These are phyloP conservation scores for Collybiopsis confluens DNA, from an alignment of 768 basidiomycete species.

Conservation along the genomic window DNA sequence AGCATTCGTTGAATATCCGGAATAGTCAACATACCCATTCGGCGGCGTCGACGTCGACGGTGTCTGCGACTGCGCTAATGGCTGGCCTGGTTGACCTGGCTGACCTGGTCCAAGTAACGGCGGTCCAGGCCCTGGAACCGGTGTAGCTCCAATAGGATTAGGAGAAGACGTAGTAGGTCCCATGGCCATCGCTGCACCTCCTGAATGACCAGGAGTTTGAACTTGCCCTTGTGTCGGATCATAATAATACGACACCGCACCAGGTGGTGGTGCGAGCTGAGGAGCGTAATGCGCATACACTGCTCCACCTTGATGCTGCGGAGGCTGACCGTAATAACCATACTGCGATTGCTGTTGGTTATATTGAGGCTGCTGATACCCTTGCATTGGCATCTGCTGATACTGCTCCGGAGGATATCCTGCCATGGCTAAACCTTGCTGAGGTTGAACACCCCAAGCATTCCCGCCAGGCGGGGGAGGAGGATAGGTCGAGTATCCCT, in stretches of 20 bases:
- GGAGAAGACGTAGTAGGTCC: constrained; percentile 2
- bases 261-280: background rate
- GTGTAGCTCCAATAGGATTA: background rate
- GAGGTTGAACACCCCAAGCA: background rate
- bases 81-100: background rate
- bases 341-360: constrained; percentile 1
- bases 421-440: background rate
- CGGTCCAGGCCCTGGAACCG: background rate
- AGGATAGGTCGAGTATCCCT: background rate
- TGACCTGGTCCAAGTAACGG: constrained; percentile 1
- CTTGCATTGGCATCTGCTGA: background rate
- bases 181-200: too few relatives aligned
- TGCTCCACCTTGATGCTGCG: constrained; percentile 9
- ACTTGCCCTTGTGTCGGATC: constrained; percentile 10
- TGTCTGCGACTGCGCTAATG: background rate
- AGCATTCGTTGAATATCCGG: background rate
- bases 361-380: background rate
- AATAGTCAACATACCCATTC: constrained; percentile 4
- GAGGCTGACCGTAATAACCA: constrained; percentile 12
- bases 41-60: background rate
- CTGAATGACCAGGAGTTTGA: background rate
- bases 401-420: background rate
- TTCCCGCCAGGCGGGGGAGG: background rate
- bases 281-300: background rate
- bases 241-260: constrained; percentile 3